These are phyloP conservation scores for Castanea sativa DNA, from an alignment of 306 rosid genomes.

Conservation along the genomic window DNA sequence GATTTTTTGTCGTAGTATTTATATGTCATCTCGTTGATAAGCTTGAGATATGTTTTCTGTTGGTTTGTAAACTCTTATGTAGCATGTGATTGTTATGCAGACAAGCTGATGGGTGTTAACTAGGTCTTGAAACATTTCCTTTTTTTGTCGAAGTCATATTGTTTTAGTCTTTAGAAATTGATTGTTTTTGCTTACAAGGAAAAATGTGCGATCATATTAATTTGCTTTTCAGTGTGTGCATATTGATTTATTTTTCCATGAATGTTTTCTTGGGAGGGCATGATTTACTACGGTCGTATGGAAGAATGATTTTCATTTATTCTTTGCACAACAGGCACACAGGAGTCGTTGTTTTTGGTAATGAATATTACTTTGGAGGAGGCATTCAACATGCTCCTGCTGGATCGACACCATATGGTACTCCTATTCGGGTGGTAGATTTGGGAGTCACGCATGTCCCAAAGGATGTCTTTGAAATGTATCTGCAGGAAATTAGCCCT, in stretches of 20 bases:
- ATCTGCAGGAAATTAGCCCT: constrained; percentile 80
- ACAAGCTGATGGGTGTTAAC: too few relatives aligned
- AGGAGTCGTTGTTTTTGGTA: constrained; percentile 83
- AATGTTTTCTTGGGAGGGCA: neutral
- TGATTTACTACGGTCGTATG: neutral
- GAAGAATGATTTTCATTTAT: neutral
- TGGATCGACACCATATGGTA: constrained; percentile 82
- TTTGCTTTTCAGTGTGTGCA: neutral
- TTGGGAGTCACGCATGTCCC: constrained; percentile 89
- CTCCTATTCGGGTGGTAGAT: constrained; percentile 67
- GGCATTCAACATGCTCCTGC: constrained; percentile 76
- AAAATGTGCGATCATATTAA: neutral
- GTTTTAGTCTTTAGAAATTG: too few relatives aligned
- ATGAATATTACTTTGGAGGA: constrained; percentile 92
- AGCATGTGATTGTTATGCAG: too few relatives aligned
- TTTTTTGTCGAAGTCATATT: too few relatives aligned
- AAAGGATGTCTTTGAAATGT: constrained; percentile 77
- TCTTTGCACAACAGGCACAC: constrained; percentile 68
- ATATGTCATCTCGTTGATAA: too few relatives aligned
- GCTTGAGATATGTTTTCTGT: too few relatives aligned
- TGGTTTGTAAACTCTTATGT: too few relatives aligned
- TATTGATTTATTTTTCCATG: neutral
- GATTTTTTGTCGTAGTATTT: too few relatives aligned
- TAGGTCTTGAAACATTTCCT: too few relatives aligned
- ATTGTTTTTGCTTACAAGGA: neutral